phyloP scores from a whole-genome alignment of 139 green algal species.

The Spirogloea muscicola region DNA sequence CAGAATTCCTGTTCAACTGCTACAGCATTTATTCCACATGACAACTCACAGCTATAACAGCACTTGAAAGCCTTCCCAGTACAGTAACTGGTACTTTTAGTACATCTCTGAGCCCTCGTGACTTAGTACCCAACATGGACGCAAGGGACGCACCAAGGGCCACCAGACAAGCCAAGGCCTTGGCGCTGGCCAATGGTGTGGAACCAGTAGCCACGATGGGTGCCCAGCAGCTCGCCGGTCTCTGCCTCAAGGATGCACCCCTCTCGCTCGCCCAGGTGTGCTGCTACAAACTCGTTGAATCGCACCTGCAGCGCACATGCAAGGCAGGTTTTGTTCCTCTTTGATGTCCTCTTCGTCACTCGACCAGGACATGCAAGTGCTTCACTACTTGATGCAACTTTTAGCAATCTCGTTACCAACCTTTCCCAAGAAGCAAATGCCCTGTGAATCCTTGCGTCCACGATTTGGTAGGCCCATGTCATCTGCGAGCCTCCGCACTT shows the following conservation, averaged over 20 bases:
- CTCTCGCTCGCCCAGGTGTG: conserved; percentile 86
- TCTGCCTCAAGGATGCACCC: conserved; percentile 86
- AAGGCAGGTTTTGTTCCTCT: background rate
- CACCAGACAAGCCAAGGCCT: conserved; percentile 81
- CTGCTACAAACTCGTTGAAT: conserved; percentile 61
- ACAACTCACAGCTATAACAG: no score
- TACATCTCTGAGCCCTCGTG: no score
- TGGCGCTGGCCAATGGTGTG: conserved; percentile 91
- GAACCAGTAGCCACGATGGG: conserved; percentile 90
- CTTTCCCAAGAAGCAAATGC: conserved; percentile 99
- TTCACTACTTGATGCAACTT: no score
- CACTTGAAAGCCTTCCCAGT: no score
- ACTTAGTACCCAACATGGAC: no score
- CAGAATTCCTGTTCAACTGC: no score
- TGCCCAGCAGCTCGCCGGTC: conserved; percentile 59
- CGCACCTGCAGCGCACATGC: conserved; percentile 35
- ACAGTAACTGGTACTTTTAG: no score
- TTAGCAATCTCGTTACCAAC: no score
- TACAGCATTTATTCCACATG: no score
- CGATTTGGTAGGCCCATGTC: conserved; percentile 72
- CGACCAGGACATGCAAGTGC: no score
- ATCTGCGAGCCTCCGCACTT: conserved; percentile 60
- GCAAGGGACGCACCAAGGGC: conserved; percentile 79
- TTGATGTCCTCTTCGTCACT: conserved; percentile 5
- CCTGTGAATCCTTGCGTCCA: conserved; percentile 88